A percentile compares a stretch with the other conserved stretches of the same genome.
Evolutionary conservation across 257 asterid species (phyloP).

Genomic region (Cruciata laevipes): DNA sequence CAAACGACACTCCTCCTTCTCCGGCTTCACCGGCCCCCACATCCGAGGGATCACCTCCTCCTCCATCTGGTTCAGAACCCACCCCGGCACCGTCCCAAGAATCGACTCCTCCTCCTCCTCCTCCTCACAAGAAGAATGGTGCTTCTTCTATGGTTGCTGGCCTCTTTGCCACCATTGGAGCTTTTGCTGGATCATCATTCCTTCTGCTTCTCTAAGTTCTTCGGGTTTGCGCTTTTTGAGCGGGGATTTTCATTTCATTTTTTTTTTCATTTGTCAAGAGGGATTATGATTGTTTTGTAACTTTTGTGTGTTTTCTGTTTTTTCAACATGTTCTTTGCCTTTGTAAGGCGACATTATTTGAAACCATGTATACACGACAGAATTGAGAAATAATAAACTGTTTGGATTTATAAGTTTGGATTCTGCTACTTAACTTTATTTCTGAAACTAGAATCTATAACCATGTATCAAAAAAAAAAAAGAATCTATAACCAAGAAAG

Average conservation of each 20-base stretch:
- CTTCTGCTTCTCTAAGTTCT: conserved; percentile 30
- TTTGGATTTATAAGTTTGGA: neutral
- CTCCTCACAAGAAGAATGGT: conserved; percentile 35
- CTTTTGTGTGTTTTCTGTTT: conserved; percentile 1
- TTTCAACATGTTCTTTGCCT: conserved; percentile 15
- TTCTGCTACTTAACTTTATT: neutral
- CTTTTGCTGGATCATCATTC: conserved; percentile 36
- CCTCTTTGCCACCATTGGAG: conserved; percentile 34
- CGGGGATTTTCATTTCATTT: neutral
- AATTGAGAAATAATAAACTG: conserved; percentile 29
- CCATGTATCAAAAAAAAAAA: too few species aligned
- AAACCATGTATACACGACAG: conserved; percentile 14
- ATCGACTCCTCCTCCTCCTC: conserved; percentile 42
- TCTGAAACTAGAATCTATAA: neutral
- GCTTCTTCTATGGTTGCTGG: conserved; percentile 24
- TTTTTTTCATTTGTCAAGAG: neutral
- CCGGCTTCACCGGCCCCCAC: conserved; percentile 46
- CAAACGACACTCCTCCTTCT: conserved; percentile 13
- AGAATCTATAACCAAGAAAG: neutral
- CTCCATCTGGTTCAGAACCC: conserved; percentile 43
- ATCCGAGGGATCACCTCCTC: conserved; percentile 29
- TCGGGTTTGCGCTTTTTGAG: conserved; percentile 14
- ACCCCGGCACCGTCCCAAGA: conserved; percentile 49
- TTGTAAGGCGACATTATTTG: conserved; percentile 16
- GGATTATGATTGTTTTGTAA: conserved; percentile 1